Base-by-base conservation (phyloP, 140 eudicot species). In the Flaveria floridana region DNA sequence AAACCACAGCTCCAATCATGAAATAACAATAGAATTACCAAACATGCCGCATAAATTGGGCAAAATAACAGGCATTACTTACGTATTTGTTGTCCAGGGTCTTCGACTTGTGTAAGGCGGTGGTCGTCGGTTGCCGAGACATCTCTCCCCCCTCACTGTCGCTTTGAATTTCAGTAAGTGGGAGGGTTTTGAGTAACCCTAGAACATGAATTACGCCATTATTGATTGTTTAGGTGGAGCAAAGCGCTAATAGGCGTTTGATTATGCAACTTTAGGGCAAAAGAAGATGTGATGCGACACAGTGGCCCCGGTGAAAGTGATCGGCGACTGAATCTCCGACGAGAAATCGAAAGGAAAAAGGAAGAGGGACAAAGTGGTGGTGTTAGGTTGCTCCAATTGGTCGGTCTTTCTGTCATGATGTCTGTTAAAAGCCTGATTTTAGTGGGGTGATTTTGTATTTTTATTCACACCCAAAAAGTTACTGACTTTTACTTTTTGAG, bases 11-110 rank as follows among this genome's bases (percentile, higher is more conserved):
- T 28, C 82, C 71, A 78, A 26, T 47, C 39, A 10, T 2, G 7
- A 26, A 51, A 64, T 39, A 19, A 30, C 61, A 6, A 57, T 48
- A 52, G 21, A 9, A 56, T 8, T 34, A 52, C 26, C 37, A 41
- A 4, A 21, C 51, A 39, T 13, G 16, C 30, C 42, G 57, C 5
- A 59, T 2, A 42, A 70, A 51, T 50, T 63, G 1, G n/a, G 47
- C 34, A 19, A 70, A 71, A 63, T 10, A 26, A 41, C 2, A 34
- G 20, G 16, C 26, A 76, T 42, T 77, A 44, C 89, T 82, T 82
- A 93, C 98, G 58, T 87, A 93, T 93, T 90, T 93, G 79, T 90
- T 88, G 87, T 90, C 97, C 53, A 93, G 94, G 44, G 98, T 93
- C 81, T 90, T 93, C 59, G 91, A 79, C 82, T 93, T 93, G 76